These are phyloP conservation scores for Hexamita inflata DNA, from an alignment of 208 protist genomes.

Conservation along the genomic window DNA sequence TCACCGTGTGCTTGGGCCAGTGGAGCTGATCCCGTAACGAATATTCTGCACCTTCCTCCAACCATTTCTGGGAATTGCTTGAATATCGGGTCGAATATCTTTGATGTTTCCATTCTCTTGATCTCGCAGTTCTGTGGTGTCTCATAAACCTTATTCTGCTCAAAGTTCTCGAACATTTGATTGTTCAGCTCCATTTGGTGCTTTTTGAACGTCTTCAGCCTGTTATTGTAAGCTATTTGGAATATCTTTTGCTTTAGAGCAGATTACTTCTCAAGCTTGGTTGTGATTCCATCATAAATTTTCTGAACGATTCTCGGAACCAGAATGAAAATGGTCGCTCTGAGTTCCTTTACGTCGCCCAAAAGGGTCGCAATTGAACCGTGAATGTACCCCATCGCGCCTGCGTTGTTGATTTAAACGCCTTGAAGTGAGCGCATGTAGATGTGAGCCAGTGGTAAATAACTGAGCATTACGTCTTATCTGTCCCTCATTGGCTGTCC, in stretches of 20 bases:
- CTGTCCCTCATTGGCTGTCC: no score
- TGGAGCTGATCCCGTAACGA: slow-evolving; percentile 34
- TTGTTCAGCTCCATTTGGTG: background rate
- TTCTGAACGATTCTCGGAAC: slow-evolving; percentile 25
- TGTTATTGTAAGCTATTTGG: background rate
- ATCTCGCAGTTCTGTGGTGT: no score
- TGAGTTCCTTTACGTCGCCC: slow-evolving; percentile 23
- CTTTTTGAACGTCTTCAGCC: background rate
- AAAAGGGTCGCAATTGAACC: background rate
- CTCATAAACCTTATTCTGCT: no score
- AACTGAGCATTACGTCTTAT: slow-evolving; percentile 7
- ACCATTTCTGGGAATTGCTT: background rate
- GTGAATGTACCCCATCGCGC: background rate
- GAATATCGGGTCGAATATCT: no score
- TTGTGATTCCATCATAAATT: slow-evolving; percentile 27
- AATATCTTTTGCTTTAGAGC: background rate
- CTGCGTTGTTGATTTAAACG: background rate
- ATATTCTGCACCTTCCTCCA: background rate
- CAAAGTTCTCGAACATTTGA: no score
- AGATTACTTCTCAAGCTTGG: background rate
- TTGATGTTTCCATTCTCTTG: no score
- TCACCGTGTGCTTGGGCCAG: background rate
- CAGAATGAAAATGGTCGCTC: slow-evolving; percentile 10
- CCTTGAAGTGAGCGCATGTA: slow-evolving; percentile 10
- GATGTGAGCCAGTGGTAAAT: slow-evolving; percentile 28